These are phyloP conservation scores for Phaeomoniella chlamydospora DNA, from an alignment of 2,329 filamentous ascomycete species.

Conservation along the genomic window DNA sequence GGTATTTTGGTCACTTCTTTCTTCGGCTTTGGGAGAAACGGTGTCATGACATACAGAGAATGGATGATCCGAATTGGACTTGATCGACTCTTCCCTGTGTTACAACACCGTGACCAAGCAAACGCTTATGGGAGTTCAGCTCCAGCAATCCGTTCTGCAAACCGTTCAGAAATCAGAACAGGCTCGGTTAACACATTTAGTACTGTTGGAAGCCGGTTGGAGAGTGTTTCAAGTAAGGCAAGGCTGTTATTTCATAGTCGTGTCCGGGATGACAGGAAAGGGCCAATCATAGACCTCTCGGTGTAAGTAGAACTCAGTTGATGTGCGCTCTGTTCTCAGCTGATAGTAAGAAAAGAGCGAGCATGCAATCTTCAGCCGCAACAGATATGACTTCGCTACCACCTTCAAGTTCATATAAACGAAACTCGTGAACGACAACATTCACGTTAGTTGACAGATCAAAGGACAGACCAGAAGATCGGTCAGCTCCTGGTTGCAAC, in stretches of 20 bases:
- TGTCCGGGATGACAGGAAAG: background rate
- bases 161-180: background rate
- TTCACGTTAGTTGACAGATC: no score
- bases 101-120: slow-evolving; percentile 4
- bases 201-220: background rate
- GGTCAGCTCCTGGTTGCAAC: no score
- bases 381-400: no score
- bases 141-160: no score
- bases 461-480: no score
- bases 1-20: slow-evolving; percentile 46
- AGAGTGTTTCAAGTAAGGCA: background rate
- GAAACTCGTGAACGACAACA: no score
- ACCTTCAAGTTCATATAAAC: no score
- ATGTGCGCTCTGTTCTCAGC: no score
- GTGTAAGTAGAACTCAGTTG: no score
- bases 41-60: slow-evolving; percentile 37
- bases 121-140: background rate
- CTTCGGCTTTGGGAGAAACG: slow-evolving; percentile 51
- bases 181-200: background rate
- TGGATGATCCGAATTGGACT: slow-evolving; percentile 28
- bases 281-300: background rate
- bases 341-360: no score
- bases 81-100: slow-evolving; percentile 15
- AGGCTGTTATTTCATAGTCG: background rate
- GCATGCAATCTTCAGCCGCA: no score